Conservation (phyloP, 2,329 filamentous ascomycete genomes). For the Microdochium trichocladiopsis region DNA sequence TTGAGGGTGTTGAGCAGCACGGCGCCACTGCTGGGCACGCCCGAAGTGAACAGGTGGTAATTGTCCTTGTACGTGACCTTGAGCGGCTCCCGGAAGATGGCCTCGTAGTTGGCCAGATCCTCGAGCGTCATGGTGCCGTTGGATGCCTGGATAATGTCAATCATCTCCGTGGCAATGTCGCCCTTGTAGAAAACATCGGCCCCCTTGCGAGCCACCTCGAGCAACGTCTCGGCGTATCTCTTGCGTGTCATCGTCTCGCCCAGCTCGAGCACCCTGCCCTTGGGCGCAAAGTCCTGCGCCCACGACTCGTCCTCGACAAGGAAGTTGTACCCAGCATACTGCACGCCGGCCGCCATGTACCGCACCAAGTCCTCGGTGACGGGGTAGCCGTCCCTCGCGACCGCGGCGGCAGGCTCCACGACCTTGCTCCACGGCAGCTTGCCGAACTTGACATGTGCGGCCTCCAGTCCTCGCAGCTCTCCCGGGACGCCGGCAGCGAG, state of each 20-base stretch:
- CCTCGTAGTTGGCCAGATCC: slow-evolving; percentile 51
- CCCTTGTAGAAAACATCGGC: slow-evolving; percentile 69
- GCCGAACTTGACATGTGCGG: slow-evolving; percentile 69
- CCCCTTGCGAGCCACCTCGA: slow-evolving; percentile 68
- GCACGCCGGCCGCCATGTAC: slow-evolving; percentile 56
- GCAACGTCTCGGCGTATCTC: slow-evolving; percentile 70
- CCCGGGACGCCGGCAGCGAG: slow-evolving; percentile 66
- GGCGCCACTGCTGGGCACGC: slow-evolving; percentile 71
- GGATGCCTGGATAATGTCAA: slow-evolving; percentile 56
- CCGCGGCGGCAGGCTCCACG: slow-evolving; percentile 64
- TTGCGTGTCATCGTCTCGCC: slow-evolving; percentile 76
- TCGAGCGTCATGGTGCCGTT: slow-evolving; percentile 67
- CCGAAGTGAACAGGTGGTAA: slow-evolving; percentile 61
- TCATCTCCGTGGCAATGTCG: slow-evolving; percentile 64
- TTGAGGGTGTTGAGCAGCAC: slow-evolving; percentile 74
- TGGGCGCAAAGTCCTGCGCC: slow-evolving; percentile 83
- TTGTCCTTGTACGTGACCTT: slow-evolving; percentile 57
- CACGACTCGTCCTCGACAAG: slow-evolving; percentile 69
- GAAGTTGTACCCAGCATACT: slow-evolving; percentile 44
- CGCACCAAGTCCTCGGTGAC: slow-evolving; percentile 67
- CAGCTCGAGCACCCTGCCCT: slow-evolving; percentile 63
- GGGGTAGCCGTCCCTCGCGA: slow-evolving; percentile 69
- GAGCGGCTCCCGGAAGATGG: slow-evolving; percentile 56
- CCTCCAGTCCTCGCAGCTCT: slow-evolving; percentile 71
- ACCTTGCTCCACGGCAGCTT: slow-evolving; percentile 63